Percentiles rank a stretch among this genome's conserved stretches.
Evolutionary conservation across 805 yeast species (phyloP).

Genomic region (Candida verbasci): DNA sequence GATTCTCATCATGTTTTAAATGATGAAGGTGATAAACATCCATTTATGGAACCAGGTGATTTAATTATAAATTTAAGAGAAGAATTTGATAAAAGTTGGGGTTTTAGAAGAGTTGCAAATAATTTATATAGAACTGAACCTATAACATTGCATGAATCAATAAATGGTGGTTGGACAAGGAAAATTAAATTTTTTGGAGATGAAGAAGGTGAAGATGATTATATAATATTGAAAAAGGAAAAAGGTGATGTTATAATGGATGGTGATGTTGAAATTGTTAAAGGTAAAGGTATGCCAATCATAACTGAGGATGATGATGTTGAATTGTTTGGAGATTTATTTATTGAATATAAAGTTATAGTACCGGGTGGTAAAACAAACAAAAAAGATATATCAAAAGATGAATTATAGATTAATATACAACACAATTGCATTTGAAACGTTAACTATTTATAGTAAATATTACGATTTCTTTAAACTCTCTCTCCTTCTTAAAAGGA

Average conservation of each 20-base stretch:
- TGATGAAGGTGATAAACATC: slow-evolving; percentile 82
- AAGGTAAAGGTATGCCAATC: slow-evolving; percentile 85
- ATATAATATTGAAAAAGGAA: slow-evolving; percentile 34
- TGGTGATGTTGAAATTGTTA: slow-evolving; percentile 69
- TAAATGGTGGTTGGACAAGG: slow-evolving; percentile 78
- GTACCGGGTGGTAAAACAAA: slow-evolving; percentile 14
- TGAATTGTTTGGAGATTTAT: slow-evolving; percentile 47
- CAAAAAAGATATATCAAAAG: slow-evolving; percentile 8
- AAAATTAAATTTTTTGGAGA: slow-evolving; percentile 63
- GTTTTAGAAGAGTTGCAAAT: slow-evolving; percentile 76
- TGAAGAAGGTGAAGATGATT: slow-evolving; percentile 43
- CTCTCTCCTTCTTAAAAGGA: too few relatives aligned
- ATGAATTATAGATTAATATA: slow-evolving; percentile 10
- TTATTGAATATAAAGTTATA: slow-evolving; percentile 46
- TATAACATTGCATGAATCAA: slow-evolving; percentile 66
- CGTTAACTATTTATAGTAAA: too few relatives aligned
- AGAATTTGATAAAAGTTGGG: slow-evolving; percentile 55
- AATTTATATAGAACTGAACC: slow-evolving; percentile 80
- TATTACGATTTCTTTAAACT: too few relatives aligned
- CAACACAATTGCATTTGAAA: too few relatives aligned
- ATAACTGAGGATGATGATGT: slow-evolving; percentile 29
- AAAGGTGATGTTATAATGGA: slow-evolving; percentile 49
- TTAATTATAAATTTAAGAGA: slow-evolving; percentile 61
- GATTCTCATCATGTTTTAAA: slow-evolving; percentile 52
- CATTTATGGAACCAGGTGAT: slow-evolving; percentile 82